phyloP scores from a whole-genome alignment of 2,329 filamentous ascomycete species.

The Nothophoma quercina region DNA sequence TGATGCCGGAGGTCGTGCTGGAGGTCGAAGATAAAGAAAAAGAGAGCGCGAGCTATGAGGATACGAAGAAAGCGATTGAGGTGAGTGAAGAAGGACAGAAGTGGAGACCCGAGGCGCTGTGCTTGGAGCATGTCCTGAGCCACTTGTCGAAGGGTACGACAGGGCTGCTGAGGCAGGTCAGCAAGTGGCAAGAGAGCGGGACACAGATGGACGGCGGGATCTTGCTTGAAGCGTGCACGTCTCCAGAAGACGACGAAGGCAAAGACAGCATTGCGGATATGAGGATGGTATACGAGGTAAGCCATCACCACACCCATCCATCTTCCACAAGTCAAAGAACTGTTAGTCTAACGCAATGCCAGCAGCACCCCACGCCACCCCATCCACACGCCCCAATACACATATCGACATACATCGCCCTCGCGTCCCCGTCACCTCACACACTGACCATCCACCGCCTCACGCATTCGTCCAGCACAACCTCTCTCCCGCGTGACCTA shows the following conservation, averaged over 20 bases:
- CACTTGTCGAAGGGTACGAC: conserved; percentile 45
- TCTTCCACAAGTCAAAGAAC: background rate
- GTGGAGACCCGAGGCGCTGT: conserved; percentile 44
- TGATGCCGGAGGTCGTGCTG: conserved; percentile 53
- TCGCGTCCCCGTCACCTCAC: conserved; percentile 19
- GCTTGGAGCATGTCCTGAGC: conserved; percentile 50
- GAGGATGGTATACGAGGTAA: conserved; percentile 63
- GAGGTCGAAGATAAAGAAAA: conserved; percentile 7
- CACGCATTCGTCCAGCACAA: conserved; percentile 50
- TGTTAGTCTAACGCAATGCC: conserved; percentile 8
- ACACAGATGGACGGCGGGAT: conserved; percentile 73
- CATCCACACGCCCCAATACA: background rate
- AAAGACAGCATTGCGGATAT: conserved; percentile 58
- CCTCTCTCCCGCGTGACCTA: conserved; percentile 45
- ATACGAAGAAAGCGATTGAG: conserved; percentile 45
- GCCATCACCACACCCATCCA: conserved; percentile 10
- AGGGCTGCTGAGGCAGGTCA: conserved; percentile 49
- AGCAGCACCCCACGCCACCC: conserved; percentile 2
- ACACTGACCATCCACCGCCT: conserved; percentile 42
- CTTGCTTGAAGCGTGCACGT: conserved; percentile 57
- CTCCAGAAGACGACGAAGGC: conserved; percentile 23
- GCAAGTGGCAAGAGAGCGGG: conserved; percentile 56
- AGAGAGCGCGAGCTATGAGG: conserved; percentile 34
- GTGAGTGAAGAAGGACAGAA: conserved; percentile 55
- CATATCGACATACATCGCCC: conserved; percentile 40